Conservation (phyloP, 202 grass and related monocot species). For the Cymbopogon flexuosus region DNA sequence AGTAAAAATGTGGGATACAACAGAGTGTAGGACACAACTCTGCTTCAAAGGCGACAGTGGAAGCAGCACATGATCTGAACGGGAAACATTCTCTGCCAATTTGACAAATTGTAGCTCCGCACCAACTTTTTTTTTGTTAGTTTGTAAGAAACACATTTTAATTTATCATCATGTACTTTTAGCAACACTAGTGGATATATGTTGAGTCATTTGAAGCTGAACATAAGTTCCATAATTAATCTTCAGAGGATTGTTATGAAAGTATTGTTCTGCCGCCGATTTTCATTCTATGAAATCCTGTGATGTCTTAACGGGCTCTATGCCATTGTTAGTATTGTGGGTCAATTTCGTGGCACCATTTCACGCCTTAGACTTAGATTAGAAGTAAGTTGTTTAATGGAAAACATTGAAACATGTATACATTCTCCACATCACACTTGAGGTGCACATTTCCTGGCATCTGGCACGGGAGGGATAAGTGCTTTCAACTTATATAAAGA, state of each 20-base stretch:
- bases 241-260: neutral
- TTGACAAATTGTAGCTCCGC: constrained; percentile 34
- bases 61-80: constrained; percentile 20
- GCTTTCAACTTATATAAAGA: neutral
- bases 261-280: neutral
- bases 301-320: neutral
- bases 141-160: constrained; percentile 32
- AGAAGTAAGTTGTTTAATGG: neutral
- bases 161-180: constrained; percentile 37
- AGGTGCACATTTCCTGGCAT: neutral
- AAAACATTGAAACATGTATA: neutral
- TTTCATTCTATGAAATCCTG: neutral
- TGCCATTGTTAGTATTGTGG: neutral
- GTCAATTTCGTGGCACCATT: neutral
- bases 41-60: constrained; percentile 1
- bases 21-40: constrained; percentile 58
- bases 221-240: constrained; percentile 44
- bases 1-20: constrained; percentile 85
- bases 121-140: constrained; percentile 15
- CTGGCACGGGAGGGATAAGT: neutral
- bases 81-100: constrained; percentile 18
- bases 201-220: constrained; percentile 31
- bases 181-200: constrained; percentile 31
- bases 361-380: neutral
- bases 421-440: too few relatives aligned